Conservation (phyloP, 257 asterid species). For the Solanum appendiculatum region DNA sequence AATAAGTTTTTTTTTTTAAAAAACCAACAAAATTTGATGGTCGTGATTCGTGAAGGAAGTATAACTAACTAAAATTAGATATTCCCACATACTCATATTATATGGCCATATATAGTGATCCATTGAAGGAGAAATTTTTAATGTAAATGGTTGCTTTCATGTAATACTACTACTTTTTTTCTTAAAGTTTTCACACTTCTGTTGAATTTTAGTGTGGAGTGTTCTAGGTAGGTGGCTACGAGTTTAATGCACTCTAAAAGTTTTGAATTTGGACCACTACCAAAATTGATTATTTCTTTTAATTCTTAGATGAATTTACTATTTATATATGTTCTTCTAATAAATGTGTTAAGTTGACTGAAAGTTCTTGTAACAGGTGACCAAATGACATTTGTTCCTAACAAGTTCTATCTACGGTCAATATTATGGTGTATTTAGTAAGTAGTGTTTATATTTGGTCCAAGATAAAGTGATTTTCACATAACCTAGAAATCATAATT, state of each 20-base stretch:
- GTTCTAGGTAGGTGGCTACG: slow-evolving; percentile 10
- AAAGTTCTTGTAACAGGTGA: background rate
- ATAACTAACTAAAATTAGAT: slow-evolving; percentile 17
- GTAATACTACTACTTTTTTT: slow-evolving; percentile 3
- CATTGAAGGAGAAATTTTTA: background rate
- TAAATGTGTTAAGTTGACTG: slow-evolving; percentile 9
- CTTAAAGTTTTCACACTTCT: background rate
- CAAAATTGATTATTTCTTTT: background rate
- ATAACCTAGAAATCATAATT: background rate
- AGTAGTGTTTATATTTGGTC: background rate
- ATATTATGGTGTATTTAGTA: background rate
- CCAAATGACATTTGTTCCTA: background rate
- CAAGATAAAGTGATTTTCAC: background rate
- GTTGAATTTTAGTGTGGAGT: slow-evolving; percentile 1
- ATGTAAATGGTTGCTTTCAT: slow-evolving; percentile 7
- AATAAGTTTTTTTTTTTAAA: background rate
- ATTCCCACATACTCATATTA: slow-evolving; percentile 12
- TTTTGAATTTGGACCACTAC: background rate
- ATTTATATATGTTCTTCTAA: background rate
- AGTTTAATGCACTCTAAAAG: background rate
- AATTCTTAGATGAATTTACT: background rate
- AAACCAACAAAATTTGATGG: background rate
- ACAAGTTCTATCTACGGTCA: background rate
- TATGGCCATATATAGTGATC: background rate
- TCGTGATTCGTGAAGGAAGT: slow-evolving; percentile 16